Evolutionary conservation across 768 basidiomycete species (phyloP).

Genomic region (Pleurotus sapidus): DNA sequence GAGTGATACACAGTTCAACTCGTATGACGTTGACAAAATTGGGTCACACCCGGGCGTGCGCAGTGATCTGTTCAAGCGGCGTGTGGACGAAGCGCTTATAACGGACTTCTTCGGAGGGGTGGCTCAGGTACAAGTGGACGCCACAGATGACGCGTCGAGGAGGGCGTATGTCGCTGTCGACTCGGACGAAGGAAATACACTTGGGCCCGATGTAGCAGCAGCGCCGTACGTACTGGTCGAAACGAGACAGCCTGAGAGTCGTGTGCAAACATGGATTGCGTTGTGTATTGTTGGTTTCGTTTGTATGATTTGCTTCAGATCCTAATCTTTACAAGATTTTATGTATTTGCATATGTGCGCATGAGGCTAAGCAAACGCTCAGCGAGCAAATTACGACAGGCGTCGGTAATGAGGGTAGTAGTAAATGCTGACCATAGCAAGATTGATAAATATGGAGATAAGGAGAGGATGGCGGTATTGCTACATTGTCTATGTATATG

Average conservation of each 20-base stretch:
- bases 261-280: not conserved
- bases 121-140: constrained; percentile 67
- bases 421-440: too few species aligned
- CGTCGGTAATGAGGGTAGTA: too few species aligned
- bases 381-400: too few species aligned
- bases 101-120: constrained; percentile 93
- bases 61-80: constrained; percentile 71
- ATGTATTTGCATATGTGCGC: too few species aligned
- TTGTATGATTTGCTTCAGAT: not conserved
- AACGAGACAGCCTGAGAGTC: not conserved
- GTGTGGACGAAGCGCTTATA: constrained; percentile 58
- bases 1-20: constrained; percentile 60
- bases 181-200: not conserved
- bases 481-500: too few species aligned
- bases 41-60: constrained; percentile 89
- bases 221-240: not conserved
- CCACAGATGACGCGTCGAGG: not conserved
- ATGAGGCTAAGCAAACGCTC: too few species aligned
- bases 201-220: not conserved
- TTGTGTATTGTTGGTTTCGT: not conserved
- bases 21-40: constrained; percentile 72
- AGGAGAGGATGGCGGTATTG: too few species aligned
- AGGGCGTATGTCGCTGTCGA: not conserved
- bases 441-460: too few species aligned
- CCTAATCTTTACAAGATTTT: not conserved